phyloP scores from a whole-genome alignment of 106 monocot genomes.

The Apostasia ramifera region DNA sequence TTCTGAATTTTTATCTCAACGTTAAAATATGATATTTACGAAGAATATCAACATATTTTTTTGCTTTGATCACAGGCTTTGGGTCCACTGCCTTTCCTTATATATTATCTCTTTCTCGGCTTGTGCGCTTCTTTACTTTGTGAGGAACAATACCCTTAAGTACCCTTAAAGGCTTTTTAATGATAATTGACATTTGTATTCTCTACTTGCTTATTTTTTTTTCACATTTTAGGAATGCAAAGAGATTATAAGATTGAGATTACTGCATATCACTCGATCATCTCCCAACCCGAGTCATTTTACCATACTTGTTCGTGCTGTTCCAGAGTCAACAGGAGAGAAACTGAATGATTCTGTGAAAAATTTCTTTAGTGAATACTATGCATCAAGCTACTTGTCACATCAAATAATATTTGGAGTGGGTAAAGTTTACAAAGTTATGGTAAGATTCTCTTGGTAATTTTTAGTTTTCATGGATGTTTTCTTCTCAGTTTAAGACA shows the following conservation, averaged over 20 bases:
- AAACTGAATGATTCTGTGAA: slow-evolving; percentile 37
- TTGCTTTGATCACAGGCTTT: slow-evolving; percentile 42
- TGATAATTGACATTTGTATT: too few species aligned
- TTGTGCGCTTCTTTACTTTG: slow-evolving; percentile 52
- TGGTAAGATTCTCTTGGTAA: slow-evolving; percentile 27
- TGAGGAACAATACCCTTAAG: slow-evolving; percentile 20
- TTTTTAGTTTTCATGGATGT: not conserved
- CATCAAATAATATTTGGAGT: slow-evolving; percentile 67
- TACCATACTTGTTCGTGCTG: slow-evolving; percentile 81
- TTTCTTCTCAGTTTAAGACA: not conserved
- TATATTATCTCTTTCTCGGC: slow-evolving; percentile 60
- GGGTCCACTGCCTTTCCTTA: slow-evolving; percentile 67
- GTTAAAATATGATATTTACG: too few species aligned
- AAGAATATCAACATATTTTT: not conserved
- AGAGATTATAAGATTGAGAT: slow-evolving; percentile 59
- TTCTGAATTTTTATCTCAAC: too few species aligned
- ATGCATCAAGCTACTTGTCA: slow-evolving; percentile 65
- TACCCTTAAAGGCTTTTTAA: too few species aligned
- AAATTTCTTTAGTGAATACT: slow-evolving; percentile 67
- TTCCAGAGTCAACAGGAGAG: slow-evolving; percentile 34
- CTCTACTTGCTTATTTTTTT: too few species aligned
- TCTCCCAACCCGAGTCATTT: slow-evolving; percentile 75
- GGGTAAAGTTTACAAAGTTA: slow-evolving; percentile 56
- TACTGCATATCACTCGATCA: slow-evolving; percentile 53
- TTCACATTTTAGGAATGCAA: slow-evolving; percentile 65